phyloP scores from a whole-genome alignment of 2,329 filamentous ascomycete species.

The Spiromastix sp. region DNA sequence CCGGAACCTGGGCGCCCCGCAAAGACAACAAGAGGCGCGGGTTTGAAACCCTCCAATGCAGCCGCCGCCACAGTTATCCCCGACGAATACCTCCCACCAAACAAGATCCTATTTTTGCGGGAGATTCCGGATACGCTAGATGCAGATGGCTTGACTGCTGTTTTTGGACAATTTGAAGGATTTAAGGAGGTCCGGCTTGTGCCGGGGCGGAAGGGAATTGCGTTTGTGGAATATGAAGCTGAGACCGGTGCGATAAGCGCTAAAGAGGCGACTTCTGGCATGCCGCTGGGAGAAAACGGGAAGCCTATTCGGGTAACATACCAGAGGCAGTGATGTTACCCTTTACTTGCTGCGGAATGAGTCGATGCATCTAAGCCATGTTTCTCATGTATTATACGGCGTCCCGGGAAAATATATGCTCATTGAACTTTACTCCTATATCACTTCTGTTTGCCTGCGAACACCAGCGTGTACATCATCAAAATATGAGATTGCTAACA shows the following conservation, averaged over 20 bases:
- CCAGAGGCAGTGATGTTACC: constrained; percentile 61
- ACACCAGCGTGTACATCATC: too few relatives aligned
- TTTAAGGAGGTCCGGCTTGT: constrained; percentile 90
- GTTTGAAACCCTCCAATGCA: constrained; percentile 65
- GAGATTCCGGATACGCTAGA: constrained; percentile 82
- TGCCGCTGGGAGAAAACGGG: constrained; percentile 62
- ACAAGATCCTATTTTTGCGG: constrained; percentile 92
- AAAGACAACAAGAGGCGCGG: constrained; percentile 60
- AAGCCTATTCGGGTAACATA: constrained; percentile 91
- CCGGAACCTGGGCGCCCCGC: constrained; percentile 44
- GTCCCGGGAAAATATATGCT: too few relatives aligned
- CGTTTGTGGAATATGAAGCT: constrained; percentile 91
- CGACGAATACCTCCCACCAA: constrained; percentile 96
- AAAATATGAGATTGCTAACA: too few relatives aligned
- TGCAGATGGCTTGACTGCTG: constrained; percentile 63
- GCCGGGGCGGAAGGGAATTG: constrained; percentile 75
- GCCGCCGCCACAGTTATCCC: constrained; percentile 64
- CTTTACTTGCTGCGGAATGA: constrained; percentile 11
- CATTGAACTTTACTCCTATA: too few relatives aligned
- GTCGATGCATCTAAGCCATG: too few relatives aligned
- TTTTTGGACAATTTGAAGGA: constrained; percentile 85
- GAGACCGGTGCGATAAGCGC: constrained; percentile 83
- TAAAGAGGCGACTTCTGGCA: constrained; percentile 85
- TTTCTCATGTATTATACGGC: too few relatives aligned
- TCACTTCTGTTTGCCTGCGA: too few relatives aligned